Evolutionary conservation across 441 rosid genomes (phyloP).

Genomic region (Raphanus hybrid): DNA sequence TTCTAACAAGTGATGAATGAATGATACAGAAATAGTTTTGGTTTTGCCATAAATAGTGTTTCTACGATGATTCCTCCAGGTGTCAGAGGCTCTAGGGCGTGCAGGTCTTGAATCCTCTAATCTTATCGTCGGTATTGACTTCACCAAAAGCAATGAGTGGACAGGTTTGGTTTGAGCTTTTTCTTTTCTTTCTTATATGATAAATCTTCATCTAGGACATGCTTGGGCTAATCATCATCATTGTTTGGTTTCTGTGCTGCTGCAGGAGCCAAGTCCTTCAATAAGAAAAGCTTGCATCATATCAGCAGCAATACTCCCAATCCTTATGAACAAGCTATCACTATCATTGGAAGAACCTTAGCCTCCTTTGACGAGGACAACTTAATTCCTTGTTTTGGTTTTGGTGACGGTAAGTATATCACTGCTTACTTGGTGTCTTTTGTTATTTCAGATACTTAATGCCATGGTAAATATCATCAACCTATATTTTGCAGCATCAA

Average conservation of each 20-base stretch:
- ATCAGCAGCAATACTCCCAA: conserved; percentile 59
- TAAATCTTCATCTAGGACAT: not conserved
- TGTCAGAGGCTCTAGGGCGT: conserved; percentile 63
- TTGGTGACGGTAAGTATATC: conserved; percentile 59
- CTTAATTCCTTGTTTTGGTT: conserved; percentile 78
- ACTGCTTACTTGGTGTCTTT: not conserved
- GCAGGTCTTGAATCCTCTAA: conserved; percentile 84
- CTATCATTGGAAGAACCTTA: conserved; percentile 73
- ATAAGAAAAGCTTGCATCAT: conserved; percentile 69
- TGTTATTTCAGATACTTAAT: not conserved
- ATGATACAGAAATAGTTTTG: not conserved
- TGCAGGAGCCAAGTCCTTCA: conserved; percentile 65
- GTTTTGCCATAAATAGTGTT: conserved; percentile 1
- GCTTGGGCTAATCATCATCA: conserved; percentile 7
- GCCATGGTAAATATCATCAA: not conserved
- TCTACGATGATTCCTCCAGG: conserved; percentile 40
- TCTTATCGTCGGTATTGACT: conserved; percentile 79
- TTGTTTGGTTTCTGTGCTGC: conserved; percentile 20
- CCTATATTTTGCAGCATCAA: conserved; percentile 56
- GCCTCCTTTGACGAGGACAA: conserved; percentile 78
- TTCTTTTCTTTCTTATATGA: not conserved
- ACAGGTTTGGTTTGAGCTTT: conserved; percentile 50
- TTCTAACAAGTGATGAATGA: not conserved
- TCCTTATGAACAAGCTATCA: conserved; percentile 78
- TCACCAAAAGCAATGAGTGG: conserved; percentile 86